Percentiles rank a stretch among this genome's conserved stretches.
Conservation (phyloP, 108 stramenopile species). For the Cyclotella kingstonii region DNA sequence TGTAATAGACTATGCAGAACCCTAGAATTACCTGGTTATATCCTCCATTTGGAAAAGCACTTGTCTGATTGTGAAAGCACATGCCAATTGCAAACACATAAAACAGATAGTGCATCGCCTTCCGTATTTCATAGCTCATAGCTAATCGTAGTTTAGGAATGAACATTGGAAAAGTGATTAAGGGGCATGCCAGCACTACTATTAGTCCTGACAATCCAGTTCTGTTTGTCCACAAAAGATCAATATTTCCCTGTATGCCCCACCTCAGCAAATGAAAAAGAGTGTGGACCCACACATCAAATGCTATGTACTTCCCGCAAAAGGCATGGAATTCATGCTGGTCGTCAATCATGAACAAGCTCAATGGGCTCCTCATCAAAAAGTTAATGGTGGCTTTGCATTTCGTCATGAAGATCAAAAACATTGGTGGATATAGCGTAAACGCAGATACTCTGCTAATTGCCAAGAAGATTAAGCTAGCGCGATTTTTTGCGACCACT, state of each 20-base stretch:
- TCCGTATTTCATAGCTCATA: constrained; percentile 48
- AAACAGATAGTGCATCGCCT: constrained; percentile 47
- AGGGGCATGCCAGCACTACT: constrained; percentile 23
- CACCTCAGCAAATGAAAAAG: constrained; percentile 41
- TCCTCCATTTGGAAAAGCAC: constrained; percentile 46
- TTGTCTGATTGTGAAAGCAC: constrained; percentile 28
- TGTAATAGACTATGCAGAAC: constrained; percentile 38
- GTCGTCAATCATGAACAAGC: constrained; percentile 45
- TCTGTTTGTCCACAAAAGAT: constrained; percentile 21
- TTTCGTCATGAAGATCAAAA: constrained; percentile 47
- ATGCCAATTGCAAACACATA: constrained; percentile 45
- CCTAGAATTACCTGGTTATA: constrained; percentile 42
- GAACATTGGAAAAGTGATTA: constrained; percentile 50
- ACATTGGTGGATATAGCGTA: constrained; percentile 43
- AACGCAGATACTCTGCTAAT: constrained; percentile 46
- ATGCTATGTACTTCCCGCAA: constrained; percentile 45
- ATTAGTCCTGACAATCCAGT: constrained; percentile 45
- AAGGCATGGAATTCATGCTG: constrained; percentile 47
- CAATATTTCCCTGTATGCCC: constrained; percentile 44
- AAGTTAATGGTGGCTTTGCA: constrained; percentile 43
- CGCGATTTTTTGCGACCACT: constrained; percentile 33
- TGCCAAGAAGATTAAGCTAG: constrained; percentile 33
- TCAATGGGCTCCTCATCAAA: constrained; percentile 31
- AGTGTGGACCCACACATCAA: constrained; percentile 41
- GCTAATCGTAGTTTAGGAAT: constrained; percentile 6